phyloP scores from a whole-genome alignment of 1,139 yeast species.

The Diutina catenulata region DNA sequence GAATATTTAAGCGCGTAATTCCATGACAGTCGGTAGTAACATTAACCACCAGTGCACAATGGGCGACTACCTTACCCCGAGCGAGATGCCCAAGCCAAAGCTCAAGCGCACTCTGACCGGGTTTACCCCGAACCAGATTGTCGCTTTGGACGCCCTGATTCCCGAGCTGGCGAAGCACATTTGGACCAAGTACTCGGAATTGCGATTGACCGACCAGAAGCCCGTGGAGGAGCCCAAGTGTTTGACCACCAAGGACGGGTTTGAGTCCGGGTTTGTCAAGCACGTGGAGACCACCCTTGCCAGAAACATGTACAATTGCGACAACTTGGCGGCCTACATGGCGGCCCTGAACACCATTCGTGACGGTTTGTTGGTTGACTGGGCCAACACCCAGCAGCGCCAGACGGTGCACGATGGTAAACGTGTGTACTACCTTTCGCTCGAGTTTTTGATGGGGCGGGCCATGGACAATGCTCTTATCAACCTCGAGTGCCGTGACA shows the following conservation, averaged over 20 bases:
- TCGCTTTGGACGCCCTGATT: slow-evolving; percentile 69
- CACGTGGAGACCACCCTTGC: slow-evolving; percentile 89
- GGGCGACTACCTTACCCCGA: slow-evolving; percentile 33
- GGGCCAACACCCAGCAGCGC: slow-evolving; percentile 90
- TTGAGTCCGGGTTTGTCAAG: slow-evolving; percentile 61
- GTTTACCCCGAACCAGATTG: slow-evolving; percentile 81
- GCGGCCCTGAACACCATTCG: slow-evolving; percentile 74
- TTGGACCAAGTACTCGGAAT: slow-evolving; percentile 56
- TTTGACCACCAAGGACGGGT: slow-evolving; percentile 28
- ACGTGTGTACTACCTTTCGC: slow-evolving; percentile 74
- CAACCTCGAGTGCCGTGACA: slow-evolving; percentile 47
- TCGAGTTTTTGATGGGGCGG: slow-evolving; percentile 91
- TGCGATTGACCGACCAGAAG: slow-evolving; percentile 25
- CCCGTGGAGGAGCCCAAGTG: slow-evolving; percentile 6
- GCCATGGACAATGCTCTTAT: slow-evolving; percentile 91
- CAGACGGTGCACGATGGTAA: slow-evolving; percentile 80
- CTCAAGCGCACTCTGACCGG: slow-evolving; percentile 75
- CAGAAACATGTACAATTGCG: slow-evolving; percentile 84
- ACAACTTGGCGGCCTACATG: slow-evolving; percentile 83
- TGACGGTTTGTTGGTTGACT: slow-evolving; percentile 70
- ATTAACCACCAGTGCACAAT: too few relatives aligned
- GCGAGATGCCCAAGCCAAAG: slow-evolving; percentile 30
- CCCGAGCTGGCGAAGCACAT: slow-evolving; percentile 66
- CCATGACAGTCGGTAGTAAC: too few relatives aligned
- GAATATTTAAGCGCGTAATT: too few relatives aligned